Conservation (phyloP, 192 early-diverging fungal genomes). For the Chytriomyces hyalinus region DNA sequence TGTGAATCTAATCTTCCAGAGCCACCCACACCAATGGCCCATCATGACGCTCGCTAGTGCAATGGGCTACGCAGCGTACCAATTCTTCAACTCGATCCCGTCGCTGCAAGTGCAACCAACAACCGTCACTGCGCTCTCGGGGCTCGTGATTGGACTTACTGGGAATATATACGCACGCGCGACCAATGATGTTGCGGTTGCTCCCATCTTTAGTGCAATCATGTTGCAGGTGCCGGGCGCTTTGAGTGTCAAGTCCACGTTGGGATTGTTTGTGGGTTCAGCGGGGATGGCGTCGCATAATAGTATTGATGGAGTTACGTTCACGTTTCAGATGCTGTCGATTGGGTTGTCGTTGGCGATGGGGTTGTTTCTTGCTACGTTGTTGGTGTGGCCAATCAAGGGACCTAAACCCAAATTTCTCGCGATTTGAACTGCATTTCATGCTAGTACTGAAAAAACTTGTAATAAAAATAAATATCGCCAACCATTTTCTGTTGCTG, state of each 20-base stretch:
- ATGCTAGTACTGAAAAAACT: no score
- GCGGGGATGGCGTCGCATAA: background rate
- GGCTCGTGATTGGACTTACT: constrained; percentile 80
- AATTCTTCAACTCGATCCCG: constrained; percentile 62
- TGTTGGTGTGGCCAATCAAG: constrained; percentile 45
- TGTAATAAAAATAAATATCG: no score
- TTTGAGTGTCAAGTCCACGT: constrained; percentile 70
- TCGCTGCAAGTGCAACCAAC: constrained; percentile 49
- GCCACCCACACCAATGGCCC: constrained; percentile 64
- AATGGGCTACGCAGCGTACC: constrained; percentile 71
- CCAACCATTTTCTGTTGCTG: no score
- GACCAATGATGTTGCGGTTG: constrained; percentile 77
- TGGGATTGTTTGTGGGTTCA: constrained; percentile 57
- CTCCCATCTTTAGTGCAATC: constrained; percentile 83
- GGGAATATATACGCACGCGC: constrained; percentile 78
- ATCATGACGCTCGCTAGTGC: constrained; percentile 74
- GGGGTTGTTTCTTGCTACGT: constrained; percentile 47
- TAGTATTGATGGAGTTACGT: constrained; percentile 41
- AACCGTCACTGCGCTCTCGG: constrained; percentile 62
- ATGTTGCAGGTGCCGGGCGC: constrained; percentile 83
- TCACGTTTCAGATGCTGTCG: constrained; percentile 55
- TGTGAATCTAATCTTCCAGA: constrained; percentile 65
- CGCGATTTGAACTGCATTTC: constrained; percentile 33
- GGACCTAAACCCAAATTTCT: constrained; percentile 48
- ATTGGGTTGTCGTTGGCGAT: constrained; percentile 55